Evolutionary conservation across 768 basidiomycete species (phyloP).

Genomic region (Tulasnella sp.): DNA sequence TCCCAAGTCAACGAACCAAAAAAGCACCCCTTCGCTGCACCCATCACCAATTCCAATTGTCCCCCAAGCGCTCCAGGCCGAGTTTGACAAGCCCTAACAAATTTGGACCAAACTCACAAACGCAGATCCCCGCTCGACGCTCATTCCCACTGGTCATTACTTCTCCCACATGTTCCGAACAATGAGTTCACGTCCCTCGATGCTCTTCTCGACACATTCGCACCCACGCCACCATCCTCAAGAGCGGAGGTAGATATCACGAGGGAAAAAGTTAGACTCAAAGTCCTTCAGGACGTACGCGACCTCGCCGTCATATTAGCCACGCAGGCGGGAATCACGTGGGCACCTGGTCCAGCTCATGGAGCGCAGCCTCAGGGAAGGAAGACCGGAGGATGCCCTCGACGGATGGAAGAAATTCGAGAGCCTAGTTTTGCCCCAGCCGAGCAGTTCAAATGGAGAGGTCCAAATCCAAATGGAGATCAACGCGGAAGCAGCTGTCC

Average conservation of each 20-base stretch:
- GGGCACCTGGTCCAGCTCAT: background rate
- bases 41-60: background rate
- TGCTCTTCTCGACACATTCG: background rate
- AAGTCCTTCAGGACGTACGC: background rate
- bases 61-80: background rate
- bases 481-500: background rate
- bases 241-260: background rate
- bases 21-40: background rate
- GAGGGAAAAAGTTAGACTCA: background rate
- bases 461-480: background rate
- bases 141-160: background rate
- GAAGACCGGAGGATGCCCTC: background rate
- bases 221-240: background rate
- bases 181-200: background rate
- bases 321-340: background rate
- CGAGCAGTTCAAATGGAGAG: background rate
- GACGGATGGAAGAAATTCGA: background rate
- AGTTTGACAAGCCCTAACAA: background rate
- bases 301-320: background rate
- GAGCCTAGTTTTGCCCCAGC: background rate
- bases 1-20: background rate
- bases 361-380: background rate
- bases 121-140: background rate
- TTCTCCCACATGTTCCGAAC: background rate
- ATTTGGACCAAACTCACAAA: background rate